Base-by-base conservation (phyloP, 2,329 filamentous ascomycete species). In the Fonsecaea nubica region DNA sequence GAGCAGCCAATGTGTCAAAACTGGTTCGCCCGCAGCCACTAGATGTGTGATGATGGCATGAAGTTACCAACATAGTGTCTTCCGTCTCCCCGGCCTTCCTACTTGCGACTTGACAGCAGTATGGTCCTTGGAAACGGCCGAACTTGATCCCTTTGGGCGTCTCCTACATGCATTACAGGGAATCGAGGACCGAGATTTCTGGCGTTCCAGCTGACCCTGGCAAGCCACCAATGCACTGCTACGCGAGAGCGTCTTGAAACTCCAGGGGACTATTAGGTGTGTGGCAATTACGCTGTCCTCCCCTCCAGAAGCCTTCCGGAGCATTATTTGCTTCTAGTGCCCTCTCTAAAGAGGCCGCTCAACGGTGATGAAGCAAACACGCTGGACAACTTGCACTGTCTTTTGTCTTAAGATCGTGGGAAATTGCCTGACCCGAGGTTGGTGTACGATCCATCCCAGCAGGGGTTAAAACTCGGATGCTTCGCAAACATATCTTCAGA, bases 261-360 rank as follows among this genome's bases (percentile, higher is more conserved):
- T 4, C 18, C 10, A 50, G 30, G 5, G 9, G 42, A 8, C 45
- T 25, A 50, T 9, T 21, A n/a, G n/a, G 42, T 15, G 15, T 35
- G 58, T 50, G 30, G 58, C 57, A 42, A 42, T 33, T 21, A 38
- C 32, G 33, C 35, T 52, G 58, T 60, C 42, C 32, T 38, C 58
- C 58, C 58, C 45, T 60, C 58, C 58, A 60, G 58, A 60, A 60
- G 40, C 32, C 33, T 52, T 42, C 58, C 35, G 21, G n/a, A 50
- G 40, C 42, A 30, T 50, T 50, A 21, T 50, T 50, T 25, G 18
- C 8, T 50, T 50, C 45, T 50, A 50, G 45, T 25, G 45, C 21
- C 8, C 45, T 50, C 21, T 50, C 45, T 21, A 18, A 50, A 50
- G 45, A 50, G 18, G 9, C 8, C 13, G 10, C 21, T 50, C 45